Evolutionary conservation across 2,329 filamentous ascomycete species (phyloP).

Genomic region (Diplodia corticola): DNA sequence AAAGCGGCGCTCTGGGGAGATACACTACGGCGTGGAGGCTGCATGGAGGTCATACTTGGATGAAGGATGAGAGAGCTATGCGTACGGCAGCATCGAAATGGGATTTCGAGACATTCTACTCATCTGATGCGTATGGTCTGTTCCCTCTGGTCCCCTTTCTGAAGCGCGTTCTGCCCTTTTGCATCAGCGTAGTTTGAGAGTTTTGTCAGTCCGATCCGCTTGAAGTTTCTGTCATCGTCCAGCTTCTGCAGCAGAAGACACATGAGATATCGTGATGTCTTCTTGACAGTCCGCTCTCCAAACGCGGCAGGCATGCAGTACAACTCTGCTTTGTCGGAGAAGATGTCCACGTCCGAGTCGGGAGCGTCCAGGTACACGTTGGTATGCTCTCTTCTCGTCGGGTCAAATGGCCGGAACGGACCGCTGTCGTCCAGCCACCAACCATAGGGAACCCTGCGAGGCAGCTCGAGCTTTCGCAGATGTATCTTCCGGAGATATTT

Average conservation of each 20-base stretch:
- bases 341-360: constrained; percentile 23
- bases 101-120: background rate
- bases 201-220: background rate
- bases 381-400: constrained; percentile 1
- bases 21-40: too few relatives aligned
- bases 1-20: too few relatives aligned
- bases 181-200: background rate
- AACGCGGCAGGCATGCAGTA: constrained; percentile 25
- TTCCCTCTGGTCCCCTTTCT: background rate
- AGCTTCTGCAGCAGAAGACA: constrained; percentile 23
- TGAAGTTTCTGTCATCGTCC: background rate
- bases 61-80: background rate
- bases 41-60: background rate
- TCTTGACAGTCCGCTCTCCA: constrained; percentile 19
- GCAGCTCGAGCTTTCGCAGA: background rate
- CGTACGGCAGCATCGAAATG: background rate
- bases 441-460: background rate
- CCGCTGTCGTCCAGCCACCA: background rate
- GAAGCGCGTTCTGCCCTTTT: background rate
- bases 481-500: background rate
- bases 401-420: background rate
- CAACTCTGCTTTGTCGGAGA: constrained; percentile 5
- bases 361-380: constrained; percentile 27
- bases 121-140: background rate
- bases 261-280: constrained; percentile 25